A percentile compares a stretch with the other conserved stretches of the same genome.
phyloP scores from a whole-genome alignment of 2,329 filamentous ascomycete species.

The Herpotrichia juniperi region DNA sequence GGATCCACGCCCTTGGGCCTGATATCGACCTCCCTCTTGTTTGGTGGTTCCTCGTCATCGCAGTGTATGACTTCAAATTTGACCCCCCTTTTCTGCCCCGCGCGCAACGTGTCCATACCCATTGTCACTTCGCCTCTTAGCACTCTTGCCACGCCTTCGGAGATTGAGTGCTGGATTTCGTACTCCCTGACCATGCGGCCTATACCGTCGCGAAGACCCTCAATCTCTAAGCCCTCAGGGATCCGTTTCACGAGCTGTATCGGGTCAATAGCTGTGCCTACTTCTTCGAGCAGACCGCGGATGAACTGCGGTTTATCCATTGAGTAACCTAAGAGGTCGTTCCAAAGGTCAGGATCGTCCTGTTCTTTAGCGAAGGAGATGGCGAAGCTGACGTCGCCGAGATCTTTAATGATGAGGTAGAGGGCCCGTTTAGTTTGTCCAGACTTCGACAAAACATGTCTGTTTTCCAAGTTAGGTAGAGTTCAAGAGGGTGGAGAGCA shows the following conservation, averaged over 20 bases:
- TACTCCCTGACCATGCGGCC: constrained; percentile 93
- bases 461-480: constrained; percentile 25
- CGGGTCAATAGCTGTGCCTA: constrained; percentile 91
- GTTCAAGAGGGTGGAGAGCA: not conserved
- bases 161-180: constrained; percentile 93
- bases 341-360: constrained; percentile 90
- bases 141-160: constrained; percentile 84
- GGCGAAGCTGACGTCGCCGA: constrained; percentile 88
- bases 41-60: constrained; percentile 45
- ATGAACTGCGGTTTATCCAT: constrained; percentile 99
- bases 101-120: constrained; percentile 80
- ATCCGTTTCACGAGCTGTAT: constrained; percentile 89
- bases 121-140: constrained; percentile 84
- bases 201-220: constrained; percentile 85
- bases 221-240: constrained; percentile 89
- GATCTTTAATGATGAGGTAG: constrained; percentile 90
- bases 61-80: constrained; percentile 76
- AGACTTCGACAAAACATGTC: constrained; percentile 89
- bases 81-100: constrained; percentile 81
- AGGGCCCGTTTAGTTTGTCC: constrained; percentile 91
- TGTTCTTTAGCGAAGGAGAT: constrained; percentile 95
- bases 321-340: constrained; percentile 90
- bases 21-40: constrained; percentile 29
- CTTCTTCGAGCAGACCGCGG: constrained; percentile 86
- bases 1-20: constrained; percentile 36